Evolutionary conservation across 768 basidiomycete genomes (phyloP).

Genomic region (Rhodosporidiobolus odoratus): DNA sequence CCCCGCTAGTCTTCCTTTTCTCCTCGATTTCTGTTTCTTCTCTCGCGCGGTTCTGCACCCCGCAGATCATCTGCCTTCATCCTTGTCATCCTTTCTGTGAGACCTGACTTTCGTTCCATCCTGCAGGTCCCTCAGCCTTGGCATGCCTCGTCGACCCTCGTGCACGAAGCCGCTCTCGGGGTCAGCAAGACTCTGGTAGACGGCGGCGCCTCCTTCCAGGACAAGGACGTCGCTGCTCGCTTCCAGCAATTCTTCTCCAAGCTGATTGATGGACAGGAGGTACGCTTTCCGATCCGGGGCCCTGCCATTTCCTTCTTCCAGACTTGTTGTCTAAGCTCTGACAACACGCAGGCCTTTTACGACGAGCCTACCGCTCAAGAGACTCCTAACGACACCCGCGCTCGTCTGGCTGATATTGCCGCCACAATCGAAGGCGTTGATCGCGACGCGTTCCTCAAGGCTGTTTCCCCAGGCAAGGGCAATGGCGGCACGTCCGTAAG

Average conservation of each 20-base stretch:
- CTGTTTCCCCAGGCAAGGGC: conserved; percentile 20
- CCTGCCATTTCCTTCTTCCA: background rate
- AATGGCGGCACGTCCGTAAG: conserved; percentile 28
- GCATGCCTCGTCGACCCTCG: conserved; percentile 30
- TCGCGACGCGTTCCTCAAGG: conserved; percentile 4
- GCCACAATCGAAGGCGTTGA: conserved; percentile 12
- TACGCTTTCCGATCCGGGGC: background rate
- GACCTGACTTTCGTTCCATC: background rate
- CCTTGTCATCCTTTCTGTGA: background rate
- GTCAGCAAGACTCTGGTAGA: conserved; percentile 19
- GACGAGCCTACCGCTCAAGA: conserved; percentile 29
- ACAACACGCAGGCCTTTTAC: conserved; percentile 33
- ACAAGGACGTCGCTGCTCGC: background rate
- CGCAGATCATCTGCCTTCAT: too few species aligned
- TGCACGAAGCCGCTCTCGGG: conserved; percentile 36
- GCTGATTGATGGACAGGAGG: conserved; percentile 34
- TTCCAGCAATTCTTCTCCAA: conserved; percentile 23
- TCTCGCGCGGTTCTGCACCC: too few species aligned
- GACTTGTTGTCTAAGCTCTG: background rate
- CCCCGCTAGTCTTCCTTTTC: background rate
- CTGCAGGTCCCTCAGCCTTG: conserved; percentile 32
- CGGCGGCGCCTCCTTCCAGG: background rate
- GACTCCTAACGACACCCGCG: conserved; percentile 29
- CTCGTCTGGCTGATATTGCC: conserved; percentile 32
- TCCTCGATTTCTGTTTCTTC: background rate